Conservation (phyloP, 2,329 filamentous ascomycete species). For the Phoma sp. region DNA sequence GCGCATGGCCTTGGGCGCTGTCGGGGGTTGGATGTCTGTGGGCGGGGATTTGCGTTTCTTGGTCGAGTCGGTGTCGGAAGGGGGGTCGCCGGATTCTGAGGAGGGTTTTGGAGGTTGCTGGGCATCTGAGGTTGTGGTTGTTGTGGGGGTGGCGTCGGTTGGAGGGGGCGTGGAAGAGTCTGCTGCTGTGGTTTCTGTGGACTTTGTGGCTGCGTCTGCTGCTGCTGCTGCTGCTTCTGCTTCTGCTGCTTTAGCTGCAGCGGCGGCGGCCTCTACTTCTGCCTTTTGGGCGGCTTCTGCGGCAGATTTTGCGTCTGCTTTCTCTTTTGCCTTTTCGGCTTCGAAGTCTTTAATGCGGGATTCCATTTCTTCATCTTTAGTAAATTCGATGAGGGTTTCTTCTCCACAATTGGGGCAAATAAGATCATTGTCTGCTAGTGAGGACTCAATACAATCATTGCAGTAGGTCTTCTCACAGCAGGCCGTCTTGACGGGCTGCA, state of each 20-base stretch:
- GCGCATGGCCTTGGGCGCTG: constrained; percentile 55
- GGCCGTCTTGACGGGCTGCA: constrained; percentile 98
- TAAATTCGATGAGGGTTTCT: constrained; percentile 70
- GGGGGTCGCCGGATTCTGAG: constrained; percentile 29
- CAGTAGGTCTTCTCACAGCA: constrained; percentile 99
- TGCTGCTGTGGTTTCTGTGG: too few relatives aligned
- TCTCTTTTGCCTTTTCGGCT: constrained; percentile 56
- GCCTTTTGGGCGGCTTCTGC: constrained; percentile 49
- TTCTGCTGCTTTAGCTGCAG: constrained; percentile 35
- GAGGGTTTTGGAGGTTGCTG: too few relatives aligned
- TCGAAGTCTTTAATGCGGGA: constrained; percentile 79
- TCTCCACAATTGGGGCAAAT: constrained; percentile 90
- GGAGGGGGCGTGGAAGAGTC: too few relatives aligned
- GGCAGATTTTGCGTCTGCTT: constrained; percentile 49
- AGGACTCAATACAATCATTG: constrained; percentile 99
- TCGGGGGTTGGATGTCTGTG: constrained; percentile 61
- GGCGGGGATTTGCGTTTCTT: constrained; percentile 85
- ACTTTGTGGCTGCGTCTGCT: too few relatives aligned
- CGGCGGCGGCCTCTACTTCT: constrained; percentile 45
- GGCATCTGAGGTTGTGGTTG: not conserved
- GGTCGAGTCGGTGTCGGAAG: constrained; percentile 48
- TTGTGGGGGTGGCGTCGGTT: not conserved
- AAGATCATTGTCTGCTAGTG: constrained; percentile 97
- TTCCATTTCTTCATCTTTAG: constrained; percentile 77
- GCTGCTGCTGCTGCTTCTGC: constrained; percentile 7